phyloP scores from a whole-genome alignment of 495 filamentous ascomycete species.

The Haplographium delicatum region DNA sequence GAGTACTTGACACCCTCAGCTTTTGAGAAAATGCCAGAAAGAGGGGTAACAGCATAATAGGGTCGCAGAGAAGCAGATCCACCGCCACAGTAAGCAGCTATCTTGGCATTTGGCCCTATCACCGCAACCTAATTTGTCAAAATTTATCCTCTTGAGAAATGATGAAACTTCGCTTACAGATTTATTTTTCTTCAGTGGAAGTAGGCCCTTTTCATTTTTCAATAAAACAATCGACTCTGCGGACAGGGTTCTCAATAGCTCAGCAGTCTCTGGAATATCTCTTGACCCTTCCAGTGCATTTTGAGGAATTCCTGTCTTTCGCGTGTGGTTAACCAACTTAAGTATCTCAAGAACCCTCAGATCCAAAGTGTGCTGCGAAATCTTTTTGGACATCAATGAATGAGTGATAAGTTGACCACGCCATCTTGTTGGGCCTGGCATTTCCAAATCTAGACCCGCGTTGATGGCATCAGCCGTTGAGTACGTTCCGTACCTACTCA shows the following conservation, averaged over 20 bases:
- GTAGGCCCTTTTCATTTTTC: slow-evolving; percentile 59
- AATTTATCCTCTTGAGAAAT: background rate
- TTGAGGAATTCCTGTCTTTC: slow-evolving; percentile 45
- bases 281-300: slow-evolving; percentile 33
- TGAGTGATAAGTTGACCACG: slow-evolving; percentile 53
- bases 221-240: slow-evolving; percentile 64
- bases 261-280: slow-evolving; percentile 36
- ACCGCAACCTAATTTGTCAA: slow-evolving; percentile 31
- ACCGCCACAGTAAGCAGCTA: slow-evolving; percentile 61
- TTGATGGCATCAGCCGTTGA: slow-evolving; percentile 57
- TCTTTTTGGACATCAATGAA: slow-evolving; percentile 49
- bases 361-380: slow-evolving; percentile 53
- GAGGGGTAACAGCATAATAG: slow-evolving; percentile 63
- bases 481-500: slow-evolving; percentile 51
- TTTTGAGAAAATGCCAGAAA: slow-evolving; percentile 52
- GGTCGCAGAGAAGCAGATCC: slow-evolving; percentile 60
- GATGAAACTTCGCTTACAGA: slow-evolving; percentile 27
- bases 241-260: slow-evolving; percentile 52
- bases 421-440: slow-evolving; percentile 65
- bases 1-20: slow-evolving; percentile 36
- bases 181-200: slow-evolving; percentile 59
- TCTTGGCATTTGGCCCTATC: slow-evolving; percentile 65
- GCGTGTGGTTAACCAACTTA: slow-evolving; percentile 50
- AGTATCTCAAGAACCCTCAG: slow-evolving; percentile 55
- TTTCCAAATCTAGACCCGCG: slow-evolving; percentile 67